Conservation (phyloP, 371 early-diverging fungal genomes). For the Mucor indicus region DNA sequence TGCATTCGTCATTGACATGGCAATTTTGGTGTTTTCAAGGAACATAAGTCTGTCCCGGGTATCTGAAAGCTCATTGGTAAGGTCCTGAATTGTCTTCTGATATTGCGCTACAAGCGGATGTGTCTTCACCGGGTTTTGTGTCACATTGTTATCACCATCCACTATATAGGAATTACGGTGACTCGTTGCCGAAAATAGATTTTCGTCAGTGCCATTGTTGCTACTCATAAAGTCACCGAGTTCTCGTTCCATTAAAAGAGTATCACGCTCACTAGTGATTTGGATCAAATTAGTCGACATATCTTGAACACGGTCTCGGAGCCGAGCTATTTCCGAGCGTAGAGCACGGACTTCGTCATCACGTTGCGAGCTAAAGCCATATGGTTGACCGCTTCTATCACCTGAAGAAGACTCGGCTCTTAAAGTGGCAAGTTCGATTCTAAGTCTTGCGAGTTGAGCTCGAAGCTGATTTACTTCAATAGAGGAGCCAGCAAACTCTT, state of each 20-base stretch:
- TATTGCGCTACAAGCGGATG: conserved; percentile 60
- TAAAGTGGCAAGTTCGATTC: conserved; percentile 57
- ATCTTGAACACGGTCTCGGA: conserved; percentile 55
- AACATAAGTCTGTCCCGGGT: conserved; percentile 36
- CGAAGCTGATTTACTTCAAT: conserved; percentile 70
- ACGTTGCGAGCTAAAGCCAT: not conserved
- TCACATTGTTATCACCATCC: conserved; percentile 1
- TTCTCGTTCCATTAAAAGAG: conserved; percentile 56
- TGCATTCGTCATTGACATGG: conserved; percentile 23
- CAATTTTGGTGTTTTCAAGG: conserved; percentile 27
- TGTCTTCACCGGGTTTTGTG: conserved; percentile 17
- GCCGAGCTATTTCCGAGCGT: conserved; percentile 44
- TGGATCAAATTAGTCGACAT: conserved; percentile 46
- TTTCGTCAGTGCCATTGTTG: conserved; percentile 2
- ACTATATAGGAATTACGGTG: not conserved
- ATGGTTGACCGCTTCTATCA: not conserved
- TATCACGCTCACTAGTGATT: conserved; percentile 62
- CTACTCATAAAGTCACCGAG: conserved; percentile 34
- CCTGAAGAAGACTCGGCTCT: conserved; percentile 29
- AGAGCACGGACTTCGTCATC: conserved; percentile 51
- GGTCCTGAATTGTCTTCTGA: conserved; percentile 53
- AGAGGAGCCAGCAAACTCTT: conserved; percentile 59
- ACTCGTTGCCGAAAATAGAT: not conserved
- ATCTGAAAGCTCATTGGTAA: conserved; percentile 52
- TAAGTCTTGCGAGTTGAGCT: conserved; percentile 70